Evolutionary conservation across 257 asterid genomes (phyloP).

Genomic region (Solanum chmielewskii): DNA sequence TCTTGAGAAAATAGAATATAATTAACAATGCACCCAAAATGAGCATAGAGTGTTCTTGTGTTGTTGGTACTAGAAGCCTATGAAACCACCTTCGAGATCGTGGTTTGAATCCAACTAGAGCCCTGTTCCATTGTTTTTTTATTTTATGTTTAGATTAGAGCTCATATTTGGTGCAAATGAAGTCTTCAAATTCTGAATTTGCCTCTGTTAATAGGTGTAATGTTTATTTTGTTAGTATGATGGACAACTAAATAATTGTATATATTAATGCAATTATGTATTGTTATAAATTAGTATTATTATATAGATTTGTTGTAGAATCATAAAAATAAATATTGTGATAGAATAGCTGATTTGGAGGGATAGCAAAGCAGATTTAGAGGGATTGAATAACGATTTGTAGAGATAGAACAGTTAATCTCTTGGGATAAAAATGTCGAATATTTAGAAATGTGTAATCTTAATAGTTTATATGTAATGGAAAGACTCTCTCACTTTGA

Average conservation of each 20-base stretch:
- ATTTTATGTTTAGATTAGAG: not conserved
- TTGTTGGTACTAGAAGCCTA: not conserved
- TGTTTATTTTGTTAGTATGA: not conserved
- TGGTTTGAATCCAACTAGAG: not conserved
- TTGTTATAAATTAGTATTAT: not conserved
- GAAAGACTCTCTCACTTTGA: not conserved
- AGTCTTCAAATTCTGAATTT: not conserved
- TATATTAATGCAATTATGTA: not conserved
- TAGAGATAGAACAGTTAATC: not conserved
- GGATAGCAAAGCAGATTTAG: not conserved
- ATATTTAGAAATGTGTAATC: not conserved
- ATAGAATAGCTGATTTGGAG: not conserved
- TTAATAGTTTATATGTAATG: too few relatives aligned
- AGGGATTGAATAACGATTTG: not conserved
- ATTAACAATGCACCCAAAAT: not conserved
- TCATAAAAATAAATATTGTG: too few relatives aligned
- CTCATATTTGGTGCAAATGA: not conserved
- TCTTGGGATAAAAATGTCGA: not conserved
- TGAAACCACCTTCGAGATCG: not conserved
- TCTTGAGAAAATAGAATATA: not conserved
- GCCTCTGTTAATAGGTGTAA: not conserved
- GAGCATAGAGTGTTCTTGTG: not conserved
- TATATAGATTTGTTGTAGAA: not conserved
- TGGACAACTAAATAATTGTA: not conserved
- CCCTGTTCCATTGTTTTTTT: not conserved